A percentile compares a stretch with the other conserved stretches of the same genome.
These are phyloP conservation scores for Pseudogymnoascus sp. DNA, from an alignment of 2,329 filamentous ascomycete genomes.

Conservation along the genomic window DNA sequence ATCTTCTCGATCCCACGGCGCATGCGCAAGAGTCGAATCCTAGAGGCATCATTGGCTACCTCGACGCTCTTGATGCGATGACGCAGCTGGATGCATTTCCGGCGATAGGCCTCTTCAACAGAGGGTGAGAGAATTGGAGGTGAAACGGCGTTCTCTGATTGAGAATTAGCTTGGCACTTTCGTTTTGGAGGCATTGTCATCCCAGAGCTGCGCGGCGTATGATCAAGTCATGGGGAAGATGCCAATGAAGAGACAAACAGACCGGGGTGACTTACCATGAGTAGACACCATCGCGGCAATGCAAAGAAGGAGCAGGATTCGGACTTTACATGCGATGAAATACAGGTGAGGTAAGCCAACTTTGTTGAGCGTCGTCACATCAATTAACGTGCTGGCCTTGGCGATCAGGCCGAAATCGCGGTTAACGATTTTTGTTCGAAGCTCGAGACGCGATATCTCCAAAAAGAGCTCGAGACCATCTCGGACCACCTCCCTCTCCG, in stretches of 20 bases:
- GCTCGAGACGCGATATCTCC: slow-evolving; percentile 2
- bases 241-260: not conserved
- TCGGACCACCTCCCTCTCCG: not conserved
- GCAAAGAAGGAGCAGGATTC: not conserved
- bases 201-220: not conserved
- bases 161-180: not conserved
- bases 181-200: too few species aligned
- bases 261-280: not conserved
- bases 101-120: slow-evolving; percentile 89
- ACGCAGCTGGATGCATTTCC: slow-evolving; percentile 93
- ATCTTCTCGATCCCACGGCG: slow-evolving; percentile 85
- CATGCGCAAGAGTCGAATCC: slow-evolving; percentile 68
- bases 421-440: slow-evolving; percentile 8
- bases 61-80: slow-evolving; percentile 87
- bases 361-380: not conserved
- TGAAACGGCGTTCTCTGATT: slow-evolving; percentile 32
- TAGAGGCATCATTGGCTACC: slow-evolving; percentile 76
- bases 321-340: not conserved
- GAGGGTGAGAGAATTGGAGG: slow-evolving; percentile 68
- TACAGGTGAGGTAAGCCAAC: not conserved
- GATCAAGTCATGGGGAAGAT: not conserved
- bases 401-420: slow-evolving; percentile 8
- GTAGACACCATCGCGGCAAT: not conserved
- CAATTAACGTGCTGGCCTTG: not conserved
- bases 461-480: slow-evolving; percentile 6